Base-by-base conservation (phyloP, 1,139 yeast species). In the Magnusiomyces paraingens region DNA sequence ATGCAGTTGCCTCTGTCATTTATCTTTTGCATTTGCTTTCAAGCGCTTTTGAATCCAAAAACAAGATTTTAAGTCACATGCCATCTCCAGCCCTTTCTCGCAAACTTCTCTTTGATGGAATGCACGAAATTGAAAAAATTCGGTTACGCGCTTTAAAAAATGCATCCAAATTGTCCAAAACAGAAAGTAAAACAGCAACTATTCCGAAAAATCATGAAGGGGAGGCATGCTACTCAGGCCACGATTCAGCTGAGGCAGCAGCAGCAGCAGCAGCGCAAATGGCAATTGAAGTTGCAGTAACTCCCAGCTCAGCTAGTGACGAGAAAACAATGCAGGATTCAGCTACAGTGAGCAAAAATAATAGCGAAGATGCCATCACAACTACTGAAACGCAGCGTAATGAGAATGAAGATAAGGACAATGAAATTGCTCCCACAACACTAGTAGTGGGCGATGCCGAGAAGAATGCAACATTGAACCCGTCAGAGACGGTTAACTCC, bases 41-140 rank as follows among this genome's bases (percentile, higher is more conserved):
- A 2, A 76, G 75, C 54, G 69, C 78, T 38, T 74, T 71, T 58
- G 61, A 73, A 40, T 67, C 74, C 2, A 70, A 71, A 52, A 65
- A 67, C 41, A 66, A 63, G 40, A 58, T 78, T 1, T 81, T 81
- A 1, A 63, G 62, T 45, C 74, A 74, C 56, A 61, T 78, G 10
- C 81, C 82, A 2, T 74, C 76, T 21, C 67, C 78, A 0, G 68
- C 74, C 22, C 64, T 70, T 56, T 64, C 78, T 3, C 68, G 81
- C 57, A 76, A 74, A 61, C 66, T 69, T 48, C 60, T 78, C 32
- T 76, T 70, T 55, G 78, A 77, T 50, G 65, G 69, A 29, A 70
- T 77, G 36, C 64, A 66, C 3, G 64, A 66, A 51, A 57, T 73
- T 41, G 49, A 46, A 32, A 29, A 17, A 11, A 12, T n/a, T 26